These are phyloP conservation scores for Aspergillus nidulans DNA, from an alignment of 495 filamentous ascomycete species.

Conservation along the genomic window DNA sequence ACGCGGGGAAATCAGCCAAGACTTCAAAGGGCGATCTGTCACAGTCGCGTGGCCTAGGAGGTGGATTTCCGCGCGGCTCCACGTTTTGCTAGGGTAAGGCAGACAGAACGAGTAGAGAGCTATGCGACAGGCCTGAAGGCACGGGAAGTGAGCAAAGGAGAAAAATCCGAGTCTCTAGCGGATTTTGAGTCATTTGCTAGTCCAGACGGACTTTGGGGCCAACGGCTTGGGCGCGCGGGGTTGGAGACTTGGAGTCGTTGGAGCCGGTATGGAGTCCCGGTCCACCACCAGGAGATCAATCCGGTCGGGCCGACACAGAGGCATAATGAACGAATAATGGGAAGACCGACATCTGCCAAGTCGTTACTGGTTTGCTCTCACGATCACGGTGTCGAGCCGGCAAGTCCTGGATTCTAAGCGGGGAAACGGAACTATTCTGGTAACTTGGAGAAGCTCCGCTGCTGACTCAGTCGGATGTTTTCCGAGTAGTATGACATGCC, in stretches of 20 bases:
- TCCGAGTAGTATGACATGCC: not conserved
- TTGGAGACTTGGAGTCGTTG: not conserved
- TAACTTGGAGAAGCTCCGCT: not conserved
- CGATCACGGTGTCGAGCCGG: not conserved
- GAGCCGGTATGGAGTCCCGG: constrained; percentile 1
- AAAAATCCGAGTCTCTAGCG: constrained; percentile 10
- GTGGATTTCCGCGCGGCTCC: constrained; percentile 1
- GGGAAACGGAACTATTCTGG: not conserved
- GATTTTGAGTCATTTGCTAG: constrained; percentile 10
- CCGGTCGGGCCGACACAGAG: not conserved
- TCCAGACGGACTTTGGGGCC: not conserved
- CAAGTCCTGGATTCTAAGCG: not conserved
- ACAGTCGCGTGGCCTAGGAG: not conserved
- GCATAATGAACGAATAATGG: not conserved
- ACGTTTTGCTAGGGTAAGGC: not conserved
- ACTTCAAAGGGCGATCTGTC: not conserved
- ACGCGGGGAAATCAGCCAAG: not conserved
- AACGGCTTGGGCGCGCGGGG: constrained; percentile 8
- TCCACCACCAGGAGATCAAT: not conserved
- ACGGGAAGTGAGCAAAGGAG: not conserved
- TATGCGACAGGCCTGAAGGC: not conserved
- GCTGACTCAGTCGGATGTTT: constrained; percentile 6
- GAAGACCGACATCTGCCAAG: not conserved
- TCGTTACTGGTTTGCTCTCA: not conserved
- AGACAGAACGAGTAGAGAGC: not conserved